Conservation (phyloP, 2,329 filamentous ascomycete genomes). For the Gnomoniopsis sp. region DNA sequence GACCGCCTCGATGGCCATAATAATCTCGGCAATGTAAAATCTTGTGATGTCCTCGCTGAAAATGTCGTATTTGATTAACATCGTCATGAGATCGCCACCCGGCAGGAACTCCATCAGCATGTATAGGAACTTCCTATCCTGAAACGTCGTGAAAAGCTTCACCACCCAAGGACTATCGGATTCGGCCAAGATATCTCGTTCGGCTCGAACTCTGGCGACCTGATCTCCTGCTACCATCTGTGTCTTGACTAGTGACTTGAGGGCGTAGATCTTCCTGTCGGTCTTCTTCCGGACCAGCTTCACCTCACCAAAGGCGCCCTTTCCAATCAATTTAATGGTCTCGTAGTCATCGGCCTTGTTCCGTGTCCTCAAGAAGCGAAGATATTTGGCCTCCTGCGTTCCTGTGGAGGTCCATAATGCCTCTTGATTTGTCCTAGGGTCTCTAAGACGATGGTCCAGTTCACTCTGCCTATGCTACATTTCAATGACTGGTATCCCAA, state of each 20-base stretch:
- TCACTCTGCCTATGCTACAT: conserved; percentile 56
- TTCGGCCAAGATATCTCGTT: conserved; percentile 76
- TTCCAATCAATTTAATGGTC: conserved; percentile 75
- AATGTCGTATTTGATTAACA: conserved; percentile 82
- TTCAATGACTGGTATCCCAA: background rate
- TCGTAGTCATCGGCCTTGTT: conserved; percentile 70
- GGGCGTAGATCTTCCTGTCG: conserved; percentile 73
- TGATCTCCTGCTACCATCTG: conserved; percentile 85
- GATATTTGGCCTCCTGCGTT: conserved; percentile 59
- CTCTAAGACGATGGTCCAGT: conserved; percentile 52
- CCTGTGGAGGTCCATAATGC: conserved; percentile 52
- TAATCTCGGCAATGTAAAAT: conserved; percentile 82
- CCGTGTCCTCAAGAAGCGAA: conserved; percentile 69
- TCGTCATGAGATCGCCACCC: conserved; percentile 78
- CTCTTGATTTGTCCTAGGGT: conserved; percentile 45
- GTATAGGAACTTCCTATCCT: conserved; percentile 72
- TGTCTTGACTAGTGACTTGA: conserved; percentile 75
- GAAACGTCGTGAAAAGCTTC: conserved; percentile 76
- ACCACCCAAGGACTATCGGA: conserved; percentile 80
- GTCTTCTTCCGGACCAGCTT: conserved; percentile 72
- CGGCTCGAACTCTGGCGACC: conserved; percentile 72
- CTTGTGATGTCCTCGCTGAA: conserved; percentile 78
- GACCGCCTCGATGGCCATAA: conserved; percentile 76
- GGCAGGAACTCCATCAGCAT: conserved; percentile 81
- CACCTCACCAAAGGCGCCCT: conserved; percentile 78